Conservation (phyloP, 805 yeast genomes). For the Starmerella apicola region DNA sequence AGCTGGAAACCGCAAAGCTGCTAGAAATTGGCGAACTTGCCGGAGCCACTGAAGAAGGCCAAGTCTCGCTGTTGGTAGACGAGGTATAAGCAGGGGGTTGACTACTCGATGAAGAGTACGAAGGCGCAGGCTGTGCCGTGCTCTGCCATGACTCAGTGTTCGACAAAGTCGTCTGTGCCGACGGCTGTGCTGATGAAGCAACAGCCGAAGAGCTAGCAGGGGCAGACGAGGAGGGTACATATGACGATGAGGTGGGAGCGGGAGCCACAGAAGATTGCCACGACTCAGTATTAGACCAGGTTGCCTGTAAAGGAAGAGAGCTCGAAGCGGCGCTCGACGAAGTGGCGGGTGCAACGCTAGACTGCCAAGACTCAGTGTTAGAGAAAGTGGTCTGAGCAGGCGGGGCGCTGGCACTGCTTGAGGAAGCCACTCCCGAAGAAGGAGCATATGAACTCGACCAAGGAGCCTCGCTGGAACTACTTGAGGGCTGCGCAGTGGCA, state of each 20-base stretch:
- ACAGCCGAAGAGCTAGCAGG: background rate
- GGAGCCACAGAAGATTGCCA: background rate
- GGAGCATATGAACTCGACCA: too few relatives aligned
- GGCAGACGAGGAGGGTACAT: background rate
- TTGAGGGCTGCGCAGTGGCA: too few relatives aligned
- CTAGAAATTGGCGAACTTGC: too few relatives aligned
- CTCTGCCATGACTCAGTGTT: background rate
- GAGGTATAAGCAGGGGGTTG: background rate
- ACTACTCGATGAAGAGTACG: background rate
- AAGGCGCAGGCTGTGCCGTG: background rate
- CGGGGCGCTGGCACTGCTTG: too few relatives aligned
- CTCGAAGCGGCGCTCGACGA: slow-evolving; percentile 9
- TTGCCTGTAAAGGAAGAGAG: background rate
- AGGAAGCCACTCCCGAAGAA: too few relatives aligned
- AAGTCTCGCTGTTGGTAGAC: background rate
- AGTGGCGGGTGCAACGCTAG: slow-evolving; percentile 22
- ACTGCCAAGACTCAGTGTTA: slow-evolving; percentile 17
- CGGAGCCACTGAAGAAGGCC: background rate
- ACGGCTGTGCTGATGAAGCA: background rate
- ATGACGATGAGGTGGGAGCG: background rate
- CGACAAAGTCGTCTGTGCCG: background rate
- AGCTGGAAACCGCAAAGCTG: too few relatives aligned
- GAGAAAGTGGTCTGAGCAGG: slow-evolving; percentile 21
- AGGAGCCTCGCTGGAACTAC: too few relatives aligned
- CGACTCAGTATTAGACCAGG: background rate